Conservation (phyloP, 257 asterid genomes). For the Penstemon newberryi region DNA sequence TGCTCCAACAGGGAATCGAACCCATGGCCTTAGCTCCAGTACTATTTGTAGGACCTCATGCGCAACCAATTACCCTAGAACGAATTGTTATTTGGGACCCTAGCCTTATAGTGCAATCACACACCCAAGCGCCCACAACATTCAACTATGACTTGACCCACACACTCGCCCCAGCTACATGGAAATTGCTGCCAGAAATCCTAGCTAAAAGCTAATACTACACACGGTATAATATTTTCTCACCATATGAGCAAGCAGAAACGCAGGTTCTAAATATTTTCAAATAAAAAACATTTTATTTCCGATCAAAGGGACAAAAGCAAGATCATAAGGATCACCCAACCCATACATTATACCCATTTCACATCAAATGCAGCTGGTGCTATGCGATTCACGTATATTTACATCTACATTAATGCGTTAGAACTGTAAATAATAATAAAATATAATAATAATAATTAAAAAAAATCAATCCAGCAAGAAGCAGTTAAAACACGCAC, state of each 20-base stretch:
- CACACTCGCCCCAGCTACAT: too few species aligned
- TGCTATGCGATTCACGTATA: conserved; percentile 11
- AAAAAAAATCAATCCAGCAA: background rate
- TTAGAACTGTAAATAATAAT: background rate
- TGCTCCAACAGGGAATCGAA: too few species aligned
- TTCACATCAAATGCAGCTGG: conserved; percentile 23
- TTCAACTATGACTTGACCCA: too few species aligned
- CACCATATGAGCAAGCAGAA: conserved; percentile 15
- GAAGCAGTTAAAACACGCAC: conserved; percentile 22
- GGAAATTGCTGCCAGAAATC: too few species aligned
- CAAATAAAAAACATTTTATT: conserved; percentile 1
- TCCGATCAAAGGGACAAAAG: conserved; percentile 1
- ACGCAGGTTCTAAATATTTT: background rate
- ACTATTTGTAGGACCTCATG: too few species aligned
- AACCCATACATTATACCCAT: conserved; percentile 6
- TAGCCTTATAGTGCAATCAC: too few species aligned
- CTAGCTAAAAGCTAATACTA: too few species aligned
- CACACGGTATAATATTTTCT: background rate
- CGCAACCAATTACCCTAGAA: too few species aligned
- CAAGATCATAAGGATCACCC: background rate
- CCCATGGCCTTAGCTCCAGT: too few species aligned
- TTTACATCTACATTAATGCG: background rate
- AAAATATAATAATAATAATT: background rate
- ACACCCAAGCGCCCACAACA: too few species aligned
- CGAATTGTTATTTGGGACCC: too few species aligned